A percentile compares a stretch with the other conserved stretches of the same genome.
phyloP scores from a whole-genome alignment of 495 filamentous ascomycete genomes.

The Neurospora sp. region DNA sequence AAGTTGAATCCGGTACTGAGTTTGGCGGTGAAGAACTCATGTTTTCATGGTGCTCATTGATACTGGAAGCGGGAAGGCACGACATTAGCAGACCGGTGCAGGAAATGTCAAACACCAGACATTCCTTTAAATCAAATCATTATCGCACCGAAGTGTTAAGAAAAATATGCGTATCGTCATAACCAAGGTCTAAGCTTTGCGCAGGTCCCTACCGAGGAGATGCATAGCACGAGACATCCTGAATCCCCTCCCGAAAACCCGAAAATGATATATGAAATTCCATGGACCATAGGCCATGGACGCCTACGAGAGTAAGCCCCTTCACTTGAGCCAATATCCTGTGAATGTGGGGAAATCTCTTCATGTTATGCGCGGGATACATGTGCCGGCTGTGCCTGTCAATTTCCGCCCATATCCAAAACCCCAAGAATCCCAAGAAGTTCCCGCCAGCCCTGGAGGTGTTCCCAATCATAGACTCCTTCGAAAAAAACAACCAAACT shows the following conservation, averaged over 20 bases:
- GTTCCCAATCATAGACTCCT: neutral
- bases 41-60: neutral
- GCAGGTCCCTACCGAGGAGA: neutral
- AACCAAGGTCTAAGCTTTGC: neutral
- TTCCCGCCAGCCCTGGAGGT: neutral
- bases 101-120: neutral
- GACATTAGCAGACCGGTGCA: neutral
- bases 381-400: neutral
- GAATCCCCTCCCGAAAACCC: neutral
- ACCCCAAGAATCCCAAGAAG: neutral
- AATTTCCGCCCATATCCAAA: neutral
- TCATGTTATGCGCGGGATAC: neutral
- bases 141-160: neutral
- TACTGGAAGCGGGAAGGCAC: neutral
- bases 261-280: neutral
- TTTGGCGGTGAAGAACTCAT: neutral
- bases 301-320: neutral
- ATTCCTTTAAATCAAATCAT: neutral
- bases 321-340: neutral
- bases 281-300: neutral
- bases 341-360: neutral
- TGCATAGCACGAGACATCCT: neutral
- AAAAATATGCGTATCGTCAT: neutral
- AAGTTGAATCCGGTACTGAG: neutral
- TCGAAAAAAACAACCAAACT: neutral